Percentiles rank a stretch among this genome's conserved stretches.
Conservation (phyloP, 1,284 basidiomycete genomes). For the Cutaneotrichosporon sp. region DNA sequence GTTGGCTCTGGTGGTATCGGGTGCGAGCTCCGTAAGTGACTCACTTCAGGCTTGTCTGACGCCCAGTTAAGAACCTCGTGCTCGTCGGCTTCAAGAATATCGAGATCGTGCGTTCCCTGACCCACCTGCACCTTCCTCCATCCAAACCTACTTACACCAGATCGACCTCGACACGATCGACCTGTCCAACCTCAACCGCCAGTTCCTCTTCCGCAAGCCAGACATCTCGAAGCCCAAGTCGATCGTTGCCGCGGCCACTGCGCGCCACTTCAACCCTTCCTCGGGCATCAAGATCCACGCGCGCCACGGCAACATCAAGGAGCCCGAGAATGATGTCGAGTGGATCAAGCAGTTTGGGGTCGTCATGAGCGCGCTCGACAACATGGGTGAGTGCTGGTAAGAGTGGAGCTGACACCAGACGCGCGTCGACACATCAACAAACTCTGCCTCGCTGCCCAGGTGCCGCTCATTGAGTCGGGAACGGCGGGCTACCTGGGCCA, state of each 20-base stretch:
- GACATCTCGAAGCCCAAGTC: constrained; percentile 97
- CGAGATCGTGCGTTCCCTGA: constrained; percentile 58
- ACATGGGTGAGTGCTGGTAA: constrained; percentile 64
- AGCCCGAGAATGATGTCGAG: constrained; percentile 79
- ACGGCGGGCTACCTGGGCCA: constrained; percentile 92
- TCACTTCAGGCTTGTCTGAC: constrained; percentile 1
- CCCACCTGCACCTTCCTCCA: neutral
- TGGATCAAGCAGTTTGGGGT: constrained; percentile 92
- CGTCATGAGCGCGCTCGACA: constrained; percentile 94
- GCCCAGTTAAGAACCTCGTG: constrained; percentile 89
- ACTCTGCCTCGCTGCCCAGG: constrained; percentile 88
- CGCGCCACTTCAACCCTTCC: constrained; percentile 81
- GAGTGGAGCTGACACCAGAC: constrained; percentile 54
- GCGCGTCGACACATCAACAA: constrained; percentile 92
- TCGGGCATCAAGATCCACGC: constrained; percentile 73
- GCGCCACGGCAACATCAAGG: constrained; percentile 94
- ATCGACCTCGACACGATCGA: constrained; percentile 99
- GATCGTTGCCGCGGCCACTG: constrained; percentile 85
- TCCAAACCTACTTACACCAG: constrained; percentile 48
- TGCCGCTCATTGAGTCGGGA: constrained; percentile 93
- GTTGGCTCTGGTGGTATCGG: constrained; percentile 97
- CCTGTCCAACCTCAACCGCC: constrained; percentile 94
- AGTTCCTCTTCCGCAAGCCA: constrained; percentile 96
- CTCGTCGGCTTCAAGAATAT: constrained; percentile 89
- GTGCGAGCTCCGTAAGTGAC: constrained; percentile 80